Evolutionary conservation across 192 early-diverging fungal species (phyloP).

Genomic region (Entomortierella parvispora): DNA sequence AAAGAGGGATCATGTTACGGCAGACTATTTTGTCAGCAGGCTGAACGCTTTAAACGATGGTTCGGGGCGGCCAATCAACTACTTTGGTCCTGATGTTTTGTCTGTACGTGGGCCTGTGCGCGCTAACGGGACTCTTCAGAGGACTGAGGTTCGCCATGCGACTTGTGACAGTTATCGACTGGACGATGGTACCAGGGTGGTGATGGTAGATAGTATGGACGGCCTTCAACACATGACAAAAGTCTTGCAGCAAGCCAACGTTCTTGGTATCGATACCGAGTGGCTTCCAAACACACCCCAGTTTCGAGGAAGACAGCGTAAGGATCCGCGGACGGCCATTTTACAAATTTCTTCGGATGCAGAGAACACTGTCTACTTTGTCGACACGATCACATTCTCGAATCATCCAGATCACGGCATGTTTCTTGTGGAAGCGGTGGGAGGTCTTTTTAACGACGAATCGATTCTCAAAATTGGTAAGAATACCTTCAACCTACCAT

Average conservation of each 20-base stretch:
- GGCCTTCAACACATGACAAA: neutral
- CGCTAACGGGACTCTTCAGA: neutral
- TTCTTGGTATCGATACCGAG: constrained; percentile 31
- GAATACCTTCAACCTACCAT: too few relatives aligned
- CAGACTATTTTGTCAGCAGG: constrained; percentile 7
- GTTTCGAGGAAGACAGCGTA: neutral
- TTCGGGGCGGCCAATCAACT: neutral
- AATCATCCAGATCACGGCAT: neutral
- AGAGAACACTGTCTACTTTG: constrained; percentile 20
- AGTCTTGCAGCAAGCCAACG: neutral
- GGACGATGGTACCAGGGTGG: neutral
- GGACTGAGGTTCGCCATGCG: neutral
- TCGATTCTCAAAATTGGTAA: constrained; percentile 25
- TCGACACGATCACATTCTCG: constrained; percentile 23
- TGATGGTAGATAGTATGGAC: constrained; percentile 4
- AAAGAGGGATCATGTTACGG: constrained; percentile 3
- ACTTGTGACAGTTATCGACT: constrained; percentile 6
- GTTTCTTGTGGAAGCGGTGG: constrained; percentile 7
- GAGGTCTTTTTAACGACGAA: constrained; percentile 3
- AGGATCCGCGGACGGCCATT: constrained; percentile 12
- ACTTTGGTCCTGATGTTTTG: neutral
- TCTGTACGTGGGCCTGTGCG: too few relatives aligned
- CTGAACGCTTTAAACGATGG: neutral
- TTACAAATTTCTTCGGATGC: constrained; percentile 21
- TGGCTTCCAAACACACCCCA: constrained; percentile 22